These are phyloP conservation scores for Xylaria sp. DNA, from an alignment of 2,329 filamentous ascomycete genomes.

Conservation along the genomic window DNA sequence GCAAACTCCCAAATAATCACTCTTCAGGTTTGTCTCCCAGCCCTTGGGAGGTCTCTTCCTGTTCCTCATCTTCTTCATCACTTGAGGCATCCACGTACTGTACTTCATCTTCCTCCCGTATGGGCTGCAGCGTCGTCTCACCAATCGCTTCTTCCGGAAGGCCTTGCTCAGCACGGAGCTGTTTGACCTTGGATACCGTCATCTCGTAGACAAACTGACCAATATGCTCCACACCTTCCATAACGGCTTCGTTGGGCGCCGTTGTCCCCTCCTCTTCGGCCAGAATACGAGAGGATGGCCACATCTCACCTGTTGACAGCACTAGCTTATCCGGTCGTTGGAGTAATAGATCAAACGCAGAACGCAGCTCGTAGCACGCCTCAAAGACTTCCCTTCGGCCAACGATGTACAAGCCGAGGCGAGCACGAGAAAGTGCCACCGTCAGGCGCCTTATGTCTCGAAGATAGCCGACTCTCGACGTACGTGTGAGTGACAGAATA, in stretches of 20 bases:
- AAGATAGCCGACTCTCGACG: slow-evolving; percentile 88
- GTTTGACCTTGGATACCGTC: slow-evolving; percentile 73
- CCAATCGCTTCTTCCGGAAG: slow-evolving; percentile 38
- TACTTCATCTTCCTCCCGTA: slow-evolving; percentile 48
- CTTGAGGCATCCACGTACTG: slow-evolving; percentile 42
- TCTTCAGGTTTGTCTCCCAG: slow-evolving; percentile 30
- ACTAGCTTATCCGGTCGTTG: slow-evolving; percentile 82
- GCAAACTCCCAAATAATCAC: slow-evolving; percentile 1
- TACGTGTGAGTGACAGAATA: slow-evolving; percentile 91
- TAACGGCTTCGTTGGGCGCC: slow-evolving; percentile 71
- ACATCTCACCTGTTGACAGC: slow-evolving; percentile 88
- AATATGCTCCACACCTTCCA: slow-evolving; percentile 93
- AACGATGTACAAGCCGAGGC: slow-evolving; percentile 90
- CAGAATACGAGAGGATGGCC: slow-evolving; percentile 70
- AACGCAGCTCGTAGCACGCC: slow-evolving; percentile 84
- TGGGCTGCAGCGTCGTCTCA: slow-evolving; percentile 39
- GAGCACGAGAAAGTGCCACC: slow-evolving; percentile 90
- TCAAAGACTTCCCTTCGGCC: slow-evolving; percentile 91
- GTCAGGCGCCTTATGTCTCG: slow-evolving; percentile 93
- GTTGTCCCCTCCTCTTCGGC: slow-evolving; percentile 59
- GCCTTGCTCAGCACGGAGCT: slow-evolving; percentile 58
- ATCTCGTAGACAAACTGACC: slow-evolving; percentile 98
- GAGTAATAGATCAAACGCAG: slow-evolving; percentile 84
- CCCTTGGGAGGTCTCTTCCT: slow-evolving; percentile 31
- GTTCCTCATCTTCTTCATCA: slow-evolving; percentile 45